Conservation (phyloP, 1,139 yeast genomes). For the Diutina sp. region DNA sequence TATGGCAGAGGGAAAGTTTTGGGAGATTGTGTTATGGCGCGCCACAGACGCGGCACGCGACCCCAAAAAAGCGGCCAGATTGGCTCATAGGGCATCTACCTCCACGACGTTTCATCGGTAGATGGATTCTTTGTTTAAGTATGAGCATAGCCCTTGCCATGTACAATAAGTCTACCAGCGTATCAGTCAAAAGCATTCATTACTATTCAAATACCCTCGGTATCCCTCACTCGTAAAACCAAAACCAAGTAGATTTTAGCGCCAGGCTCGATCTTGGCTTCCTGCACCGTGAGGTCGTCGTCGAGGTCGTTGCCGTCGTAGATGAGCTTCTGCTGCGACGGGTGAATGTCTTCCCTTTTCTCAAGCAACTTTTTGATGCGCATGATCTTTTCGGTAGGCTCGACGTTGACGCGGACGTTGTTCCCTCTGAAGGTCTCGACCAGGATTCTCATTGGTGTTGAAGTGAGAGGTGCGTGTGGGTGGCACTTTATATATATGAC, state of each 20-base stretch:
- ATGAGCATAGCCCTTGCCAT: too few species aligned
- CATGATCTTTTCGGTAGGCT: constrained; percentile 61
- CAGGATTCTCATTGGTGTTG: constrained; percentile 41
- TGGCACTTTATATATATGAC: background rate
- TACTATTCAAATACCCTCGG: too few species aligned
- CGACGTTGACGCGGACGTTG: constrained; percentile 74
- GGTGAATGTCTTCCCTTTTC: constrained; percentile 96
- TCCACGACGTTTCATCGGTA: too few species aligned
- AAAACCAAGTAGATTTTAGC: constrained; percentile 79
- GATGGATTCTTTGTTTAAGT: too few species aligned
- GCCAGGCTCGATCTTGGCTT: constrained; percentile 60
- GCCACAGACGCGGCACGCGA: too few species aligned
- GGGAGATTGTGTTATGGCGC: too few species aligned
- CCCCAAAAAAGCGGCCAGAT: too few species aligned
- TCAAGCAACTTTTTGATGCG: constrained; percentile 88
- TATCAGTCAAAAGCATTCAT: too few species aligned
- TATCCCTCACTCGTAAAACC: constrained; percentile 73
- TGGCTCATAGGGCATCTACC: too few species aligned
- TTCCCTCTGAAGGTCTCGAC: constrained; percentile 74
- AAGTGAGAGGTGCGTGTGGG: background rate
- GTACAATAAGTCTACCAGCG: too few species aligned
- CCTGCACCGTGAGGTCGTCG: constrained; percentile 58
- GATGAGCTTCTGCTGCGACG: constrained; percentile 85
- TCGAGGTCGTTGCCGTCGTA: constrained; percentile 87
- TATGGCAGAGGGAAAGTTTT: too few species aligned